A percentile compares a stretch with the other conserved stretches of the same genome.
These are phyloP conservation scores for Schizophyllum commune DNA, from an alignment of 1,284 basidiomycete genomes.

Conservation along the genomic window DNA sequence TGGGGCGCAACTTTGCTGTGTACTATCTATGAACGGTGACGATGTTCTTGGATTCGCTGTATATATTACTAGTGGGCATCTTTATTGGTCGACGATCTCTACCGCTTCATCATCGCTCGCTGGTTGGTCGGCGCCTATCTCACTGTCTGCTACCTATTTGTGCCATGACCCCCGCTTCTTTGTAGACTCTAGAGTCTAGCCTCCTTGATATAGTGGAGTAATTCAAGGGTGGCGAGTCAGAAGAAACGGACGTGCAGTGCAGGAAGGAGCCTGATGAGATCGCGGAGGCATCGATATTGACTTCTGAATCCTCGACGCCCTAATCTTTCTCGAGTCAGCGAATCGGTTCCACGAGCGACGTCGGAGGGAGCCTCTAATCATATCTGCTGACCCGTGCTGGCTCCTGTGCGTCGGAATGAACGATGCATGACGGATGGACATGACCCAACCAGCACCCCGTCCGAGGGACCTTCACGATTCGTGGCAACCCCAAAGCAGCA, in stretches of 20 bases:
- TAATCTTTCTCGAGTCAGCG: no score
- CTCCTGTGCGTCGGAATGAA: no score
- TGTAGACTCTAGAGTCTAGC: not conserved
- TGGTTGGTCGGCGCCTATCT: not conserved
- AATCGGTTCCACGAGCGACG: no score
- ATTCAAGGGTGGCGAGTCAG: not conserved
- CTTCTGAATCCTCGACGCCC: not conserved
- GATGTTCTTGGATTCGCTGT: not conserved
- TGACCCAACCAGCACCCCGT: no score
- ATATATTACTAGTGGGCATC: not conserved
- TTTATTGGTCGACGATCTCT: not conserved
- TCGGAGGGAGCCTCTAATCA: no score
- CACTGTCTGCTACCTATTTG: not conserved
- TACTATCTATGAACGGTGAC: no score
- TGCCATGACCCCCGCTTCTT: not conserved
- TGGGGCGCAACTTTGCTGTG: no score
- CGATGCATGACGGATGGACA: no score
- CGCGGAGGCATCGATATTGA: not conserved
- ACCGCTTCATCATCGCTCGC: not conserved
- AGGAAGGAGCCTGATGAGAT: not conserved
- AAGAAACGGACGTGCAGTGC: not conserved
- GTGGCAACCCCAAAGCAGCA: no score
- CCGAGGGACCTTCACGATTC: no score
- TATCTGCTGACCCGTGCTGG: no score
- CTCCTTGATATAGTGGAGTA: not conserved